Evolutionary conservation across 495 filamentous ascomycete species (phyloP), one percentile per base, ranked within the genome.

Genomic region (Hyaloscypha bicolor): DNA sequence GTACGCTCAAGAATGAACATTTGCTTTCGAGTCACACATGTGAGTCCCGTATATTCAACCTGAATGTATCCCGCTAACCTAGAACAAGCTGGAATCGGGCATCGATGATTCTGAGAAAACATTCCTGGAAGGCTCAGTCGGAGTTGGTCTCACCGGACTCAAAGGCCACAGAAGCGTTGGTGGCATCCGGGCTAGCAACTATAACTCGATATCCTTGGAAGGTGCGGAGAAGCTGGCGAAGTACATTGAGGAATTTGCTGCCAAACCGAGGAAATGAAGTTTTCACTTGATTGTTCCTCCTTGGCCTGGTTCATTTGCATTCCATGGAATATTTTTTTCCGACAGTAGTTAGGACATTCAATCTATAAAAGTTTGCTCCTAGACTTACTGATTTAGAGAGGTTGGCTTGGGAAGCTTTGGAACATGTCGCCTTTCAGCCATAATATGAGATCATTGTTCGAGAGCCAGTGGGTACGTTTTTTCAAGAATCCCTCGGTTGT

Each of bases 1-100:
- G 88, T 86, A 9, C 87, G 94, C 55, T 93, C 90, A 65, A 80
- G 92, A 51, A 97, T 97, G 92, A 97, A 97, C 77, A 88, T 97
- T 56, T 97, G 93, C 81, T 95, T 95, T 81, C 83, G 72, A 75
- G 63, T 65, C 22, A 61, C 55, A 59, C 66, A 64, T 60, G 60
- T 45, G 14, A 19, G 14, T 21, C 21, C 22, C 33, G 21, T 37
- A 48, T 57, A 16, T 33, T 39, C 11, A 52, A 62, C 19, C 45
- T 65, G 22, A 62, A n/a, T 52, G 12, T 57, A 35, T 32, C 19
- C 4, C 4, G 42, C 42, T 48, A 48, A 48, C 42, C 4, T 16
- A 19, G 16, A 48, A 48, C 16, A 48, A 48, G 42, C 42, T 48
- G 8, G 42, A 48, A 12, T 48, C 42, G 16, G 42, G 42, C 52